Percentiles rank a stretch among this genome's conserved stretches.
phyloP scores from a whole-genome alignment of 2,329 filamentous ascomycete species.

The Trichoderma brevicompactum region DNA sequence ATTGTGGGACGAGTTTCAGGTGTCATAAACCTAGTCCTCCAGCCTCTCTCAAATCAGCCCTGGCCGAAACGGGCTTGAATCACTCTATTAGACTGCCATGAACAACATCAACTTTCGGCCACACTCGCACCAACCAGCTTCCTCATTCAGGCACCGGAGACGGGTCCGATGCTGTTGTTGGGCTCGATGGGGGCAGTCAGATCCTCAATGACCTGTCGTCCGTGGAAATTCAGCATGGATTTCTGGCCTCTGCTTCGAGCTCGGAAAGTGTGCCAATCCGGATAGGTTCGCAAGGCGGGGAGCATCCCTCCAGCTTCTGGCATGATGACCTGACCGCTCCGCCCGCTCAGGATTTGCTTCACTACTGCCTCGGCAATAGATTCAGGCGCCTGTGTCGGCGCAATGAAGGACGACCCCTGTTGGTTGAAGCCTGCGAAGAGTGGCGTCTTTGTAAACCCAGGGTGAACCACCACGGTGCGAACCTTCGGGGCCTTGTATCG shows the following conservation, averaged over 20 bases:
- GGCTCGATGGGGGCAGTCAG: constrained; percentile 46
- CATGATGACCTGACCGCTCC: constrained; percentile 54
- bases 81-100: neutral
- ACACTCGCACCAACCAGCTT: constrained; percentile 7
- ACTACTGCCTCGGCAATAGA: constrained; percentile 54
- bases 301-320: constrained; percentile 48
- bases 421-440: constrained; percentile 56
- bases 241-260: constrained; percentile 50
- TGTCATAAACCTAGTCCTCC: constrained; percentile 4
- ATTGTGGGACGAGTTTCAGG: constrained; percentile 28
- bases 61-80: constrained; percentile 5
- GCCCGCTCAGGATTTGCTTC: constrained; percentile 53
- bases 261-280: constrained; percentile 65
- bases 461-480: constrained; percentile 68
- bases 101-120: constrained; percentile 2
- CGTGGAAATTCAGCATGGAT: constrained; percentile 51
- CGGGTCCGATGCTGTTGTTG: constrained; percentile 12
- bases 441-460: constrained; percentile 47
- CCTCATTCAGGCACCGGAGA: constrained; percentile 15
- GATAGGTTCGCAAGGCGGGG: constrained; percentile 55
- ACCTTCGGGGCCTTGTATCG: constrained; percentile 66
- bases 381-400: constrained; percentile 45
- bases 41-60: neutral
- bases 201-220: constrained; percentile 54
- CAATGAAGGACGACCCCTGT: constrained; percentile 48